These are phyloP conservation scores for Trichoderma arundinaceum DNA, from an alignment of 2,329 filamentous ascomycete genomes.

Conservation along the genomic window DNA sequence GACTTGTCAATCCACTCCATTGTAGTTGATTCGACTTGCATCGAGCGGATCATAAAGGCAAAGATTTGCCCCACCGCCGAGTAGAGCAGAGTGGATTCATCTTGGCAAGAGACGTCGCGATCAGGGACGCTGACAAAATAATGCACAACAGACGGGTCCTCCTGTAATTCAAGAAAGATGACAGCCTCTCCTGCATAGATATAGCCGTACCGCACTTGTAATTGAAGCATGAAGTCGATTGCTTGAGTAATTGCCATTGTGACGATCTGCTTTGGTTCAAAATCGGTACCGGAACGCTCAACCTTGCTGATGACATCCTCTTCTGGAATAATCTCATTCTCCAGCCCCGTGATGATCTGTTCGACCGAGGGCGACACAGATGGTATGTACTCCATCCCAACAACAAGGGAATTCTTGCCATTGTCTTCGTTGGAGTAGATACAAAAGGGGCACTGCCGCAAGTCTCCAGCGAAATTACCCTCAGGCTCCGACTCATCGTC, in stretches of 20 bases:
- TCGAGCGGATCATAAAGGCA: slow-evolving; percentile 47
- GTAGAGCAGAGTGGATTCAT: slow-evolving; percentile 42
- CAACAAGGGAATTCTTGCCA: slow-evolving; percentile 33
- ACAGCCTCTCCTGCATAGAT: slow-evolving; percentile 43
- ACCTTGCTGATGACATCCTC: not conserved
- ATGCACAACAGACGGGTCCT: slow-evolving; percentile 38
- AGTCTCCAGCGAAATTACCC: too few species aligned
- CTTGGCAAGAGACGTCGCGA: not conserved
- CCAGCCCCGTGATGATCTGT: slow-evolving; percentile 36
- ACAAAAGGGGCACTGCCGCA: not conserved
- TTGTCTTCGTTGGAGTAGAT: slow-evolving; percentile 33
- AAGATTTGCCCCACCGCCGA: slow-evolving; percentile 50
- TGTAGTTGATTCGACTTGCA: slow-evolving; percentile 37
- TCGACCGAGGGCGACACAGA: slow-evolving; percentile 45
- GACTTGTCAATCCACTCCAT: slow-evolving; percentile 42
- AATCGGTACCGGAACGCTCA: not conserved
- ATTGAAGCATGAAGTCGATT: slow-evolving; percentile 48
- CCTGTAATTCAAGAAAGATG: slow-evolving; percentile 45
- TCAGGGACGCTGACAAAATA: slow-evolving; percentile 4
- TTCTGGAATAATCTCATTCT: not conserved
- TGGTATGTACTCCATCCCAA: slow-evolving; percentile 49
- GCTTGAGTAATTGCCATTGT: slow-evolving; percentile 48
- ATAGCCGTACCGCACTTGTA: slow-evolving; percentile 45
- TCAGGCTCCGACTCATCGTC: slow-evolving; percentile 36
- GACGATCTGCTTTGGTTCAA: slow-evolving; percentile 34